phyloP scores from a whole-genome alignment of 345 rosid species.

The Trapa incisa region DNA sequence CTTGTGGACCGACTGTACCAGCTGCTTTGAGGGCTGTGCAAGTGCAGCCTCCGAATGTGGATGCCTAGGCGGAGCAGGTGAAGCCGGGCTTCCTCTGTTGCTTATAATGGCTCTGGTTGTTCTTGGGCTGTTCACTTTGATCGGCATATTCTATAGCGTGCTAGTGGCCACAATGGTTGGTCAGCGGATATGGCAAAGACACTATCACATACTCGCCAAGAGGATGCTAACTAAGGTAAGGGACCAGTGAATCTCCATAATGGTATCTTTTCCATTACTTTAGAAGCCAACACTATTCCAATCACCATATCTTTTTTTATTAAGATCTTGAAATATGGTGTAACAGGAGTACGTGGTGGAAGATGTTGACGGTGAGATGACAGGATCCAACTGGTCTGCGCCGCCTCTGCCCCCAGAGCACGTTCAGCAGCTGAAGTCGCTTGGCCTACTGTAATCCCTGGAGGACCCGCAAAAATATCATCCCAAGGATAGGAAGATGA shows the following conservation, averaged over 20 bases:
- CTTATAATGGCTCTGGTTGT: slow-evolving; percentile 74
- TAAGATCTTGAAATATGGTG: neutral
- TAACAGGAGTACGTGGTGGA: slow-evolving; percentile 93
- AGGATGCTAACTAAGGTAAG: slow-evolving; percentile 96
- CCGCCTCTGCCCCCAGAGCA: slow-evolving; percentile 82
- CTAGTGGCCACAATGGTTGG: slow-evolving; percentile 99
- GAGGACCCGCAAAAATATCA: neutral
- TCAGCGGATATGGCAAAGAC: slow-evolving; percentile 97
- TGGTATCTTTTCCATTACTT: neutral
- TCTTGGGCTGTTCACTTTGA: slow-evolving; percentile 82
- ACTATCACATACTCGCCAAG: slow-evolving; percentile 96
- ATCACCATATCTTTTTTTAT: neutral
- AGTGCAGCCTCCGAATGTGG: slow-evolving; percentile 91
- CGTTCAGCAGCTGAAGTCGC: slow-evolving; percentile 79
- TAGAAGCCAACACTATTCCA: neutral
- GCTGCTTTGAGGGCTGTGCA: slow-evolving; percentile 94
- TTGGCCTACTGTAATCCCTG: slow-evolving; percentile 56
- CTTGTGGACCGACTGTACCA: slow-evolving; percentile 98
- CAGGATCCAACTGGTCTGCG: slow-evolving; percentile 80
- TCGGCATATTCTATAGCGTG: slow-evolving; percentile 92
- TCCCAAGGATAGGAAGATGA: neutral
- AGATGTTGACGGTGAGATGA: slow-evolving; percentile 89
- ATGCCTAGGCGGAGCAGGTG: slow-evolving; percentile 97
- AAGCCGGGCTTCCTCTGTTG: slow-evolving; percentile 84
- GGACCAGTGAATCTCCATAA: neutral